Conservation (phyloP, 2,329 filamentous ascomycete genomes). For the Fusarium haematococcum region DNA sequence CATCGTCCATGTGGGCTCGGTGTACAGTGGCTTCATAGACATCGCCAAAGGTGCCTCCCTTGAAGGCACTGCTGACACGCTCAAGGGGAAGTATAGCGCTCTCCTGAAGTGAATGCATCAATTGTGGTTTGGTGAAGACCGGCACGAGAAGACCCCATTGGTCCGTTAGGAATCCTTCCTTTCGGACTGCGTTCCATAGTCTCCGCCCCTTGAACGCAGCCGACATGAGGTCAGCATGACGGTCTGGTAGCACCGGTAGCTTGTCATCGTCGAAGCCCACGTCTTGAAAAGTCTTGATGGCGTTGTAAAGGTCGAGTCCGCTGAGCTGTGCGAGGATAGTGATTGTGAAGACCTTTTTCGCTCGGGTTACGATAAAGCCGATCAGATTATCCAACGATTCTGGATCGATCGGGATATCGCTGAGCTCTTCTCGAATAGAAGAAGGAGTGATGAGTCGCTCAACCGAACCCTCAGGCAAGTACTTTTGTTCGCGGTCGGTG, state of each 20-base stretch:
- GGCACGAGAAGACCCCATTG: conserved; percentile 9
- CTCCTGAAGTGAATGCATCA: background rate
- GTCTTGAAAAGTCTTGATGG: background rate
- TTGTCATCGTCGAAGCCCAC: background rate
- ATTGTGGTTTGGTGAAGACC: background rate
- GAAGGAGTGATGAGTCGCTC: background rate
- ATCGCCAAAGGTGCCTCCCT: conserved; percentile 14
- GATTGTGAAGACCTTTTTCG: conserved; percentile 5
- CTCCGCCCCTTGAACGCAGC: background rate
- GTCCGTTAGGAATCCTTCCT: conserved; percentile 26
- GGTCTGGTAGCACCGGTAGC: background rate
- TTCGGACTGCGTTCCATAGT: background rate
- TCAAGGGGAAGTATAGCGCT: conserved; percentile 1
- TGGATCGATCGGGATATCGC: background rate
- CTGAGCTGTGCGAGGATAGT: background rate
- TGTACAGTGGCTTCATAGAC: background rate
- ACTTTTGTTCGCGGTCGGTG: background rate
- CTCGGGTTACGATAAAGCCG: background rate
- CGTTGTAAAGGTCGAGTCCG: background rate
- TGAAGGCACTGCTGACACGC: background rate
- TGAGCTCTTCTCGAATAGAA: background rate
- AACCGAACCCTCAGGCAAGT: background rate
- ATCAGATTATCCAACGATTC: background rate
- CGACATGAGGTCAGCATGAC: background rate
- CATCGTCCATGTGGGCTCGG: background rate